Percentiles rank a stretch among this genome's conserved stretches.
Evolutionary conservation across 352 stramenopile species (phyloP).

Genomic region (Phytopythium litorale): DNA sequence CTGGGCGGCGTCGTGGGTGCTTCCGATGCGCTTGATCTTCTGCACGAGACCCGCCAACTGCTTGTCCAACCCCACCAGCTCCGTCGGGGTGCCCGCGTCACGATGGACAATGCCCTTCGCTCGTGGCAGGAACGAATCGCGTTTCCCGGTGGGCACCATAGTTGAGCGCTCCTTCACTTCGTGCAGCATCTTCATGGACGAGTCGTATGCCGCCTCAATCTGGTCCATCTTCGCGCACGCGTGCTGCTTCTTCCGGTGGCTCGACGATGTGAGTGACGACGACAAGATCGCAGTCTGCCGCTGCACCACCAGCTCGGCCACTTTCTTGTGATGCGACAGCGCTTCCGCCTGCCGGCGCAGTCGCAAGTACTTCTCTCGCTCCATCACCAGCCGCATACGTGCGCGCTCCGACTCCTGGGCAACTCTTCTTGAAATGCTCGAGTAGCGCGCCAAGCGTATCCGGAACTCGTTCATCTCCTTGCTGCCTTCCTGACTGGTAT

Average conservation of each 20-base stretch:
- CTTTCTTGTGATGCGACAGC: slow-evolving; percentile 57
- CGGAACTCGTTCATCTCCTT: slow-evolving; percentile 27
- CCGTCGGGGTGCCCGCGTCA: not conserved
- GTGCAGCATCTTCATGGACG: slow-evolving; percentile 7
- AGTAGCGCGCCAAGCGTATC: slow-evolving; percentile 60
- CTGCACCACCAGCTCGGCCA: slow-evolving; percentile 53
- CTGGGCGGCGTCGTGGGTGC: not conserved
- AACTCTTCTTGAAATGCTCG: slow-evolving; percentile 36
- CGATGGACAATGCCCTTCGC: not conserved
- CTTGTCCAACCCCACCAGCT: not conserved
- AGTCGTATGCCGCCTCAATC: slow-evolving; percentile 38
- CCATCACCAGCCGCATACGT: slow-evolving; percentile 25
- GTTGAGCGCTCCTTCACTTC: not conserved
- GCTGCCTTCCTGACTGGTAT: not conserved
- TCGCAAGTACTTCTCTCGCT: slow-evolving; percentile 45
- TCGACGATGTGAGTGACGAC: slow-evolving; percentile 21
- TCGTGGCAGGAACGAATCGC: not conserved
- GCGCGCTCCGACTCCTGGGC: slow-evolving; percentile 31
- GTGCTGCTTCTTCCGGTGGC: slow-evolving; percentile 31
- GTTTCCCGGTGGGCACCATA: not conserved
- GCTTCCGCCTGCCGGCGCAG: slow-evolving; percentile 32
- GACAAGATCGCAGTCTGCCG: slow-evolving; percentile 58
- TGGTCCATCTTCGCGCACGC: slow-evolving; percentile 33
- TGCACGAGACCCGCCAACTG: slow-evolving; percentile 1
- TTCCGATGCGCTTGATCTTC: slow-evolving; percentile 4